Percentiles rank a stretch among this genome's conserved stretches.
Evolutionary conservation across 2,329 filamentous ascomycete genomes (phyloP).

Genomic region (Trichoderma sp.): DNA sequence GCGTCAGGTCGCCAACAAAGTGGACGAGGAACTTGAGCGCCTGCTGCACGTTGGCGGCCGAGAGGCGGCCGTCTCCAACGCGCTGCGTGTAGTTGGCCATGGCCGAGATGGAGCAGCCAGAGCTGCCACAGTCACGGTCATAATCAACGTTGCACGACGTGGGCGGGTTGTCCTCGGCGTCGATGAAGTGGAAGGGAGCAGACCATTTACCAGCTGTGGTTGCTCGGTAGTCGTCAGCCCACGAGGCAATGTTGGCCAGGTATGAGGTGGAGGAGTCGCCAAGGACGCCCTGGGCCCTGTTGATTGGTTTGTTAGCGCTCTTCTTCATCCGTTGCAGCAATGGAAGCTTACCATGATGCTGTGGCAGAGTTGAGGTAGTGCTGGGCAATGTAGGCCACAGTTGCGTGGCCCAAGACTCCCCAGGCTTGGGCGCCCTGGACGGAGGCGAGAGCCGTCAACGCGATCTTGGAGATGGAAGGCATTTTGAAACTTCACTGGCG

Average conservation of each 20-base stretch:
- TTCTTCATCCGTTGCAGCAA: neutral
- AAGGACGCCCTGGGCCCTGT: constrained; percentile 37
- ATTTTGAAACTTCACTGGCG: constrained; percentile 12
- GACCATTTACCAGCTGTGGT: constrained; percentile 50
- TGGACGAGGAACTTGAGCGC: constrained; percentile 40
- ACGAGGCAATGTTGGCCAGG: constrained; percentile 49
- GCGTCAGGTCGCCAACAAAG: constrained; percentile 59
- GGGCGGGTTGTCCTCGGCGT: constrained; percentile 46
- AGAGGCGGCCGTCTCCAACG: constrained; percentile 27
- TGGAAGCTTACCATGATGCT: constrained; percentile 28
- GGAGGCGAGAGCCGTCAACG: constrained; percentile 25
- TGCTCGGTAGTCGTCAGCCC: constrained; percentile 49
- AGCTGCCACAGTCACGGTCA: constrained; percentile 40
- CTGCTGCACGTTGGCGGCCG: constrained; percentile 26
- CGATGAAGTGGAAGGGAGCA: constrained; percentile 53
- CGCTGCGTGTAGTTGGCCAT: constrained; percentile 36
- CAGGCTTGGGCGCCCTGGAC: constrained; percentile 37
- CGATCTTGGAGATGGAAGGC: constrained; percentile 24
- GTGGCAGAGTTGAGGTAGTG: constrained; percentile 49
- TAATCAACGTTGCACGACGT: constrained; percentile 43
- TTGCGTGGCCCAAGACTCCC: constrained; percentile 52
- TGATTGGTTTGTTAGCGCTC: neutral
- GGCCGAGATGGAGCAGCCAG: constrained; percentile 34
- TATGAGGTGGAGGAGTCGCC: constrained; percentile 48
- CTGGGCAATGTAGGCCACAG: constrained; percentile 55